Conservation (phyloP, 345 rosid species). For the Pugionium dolabratum region DNA sequence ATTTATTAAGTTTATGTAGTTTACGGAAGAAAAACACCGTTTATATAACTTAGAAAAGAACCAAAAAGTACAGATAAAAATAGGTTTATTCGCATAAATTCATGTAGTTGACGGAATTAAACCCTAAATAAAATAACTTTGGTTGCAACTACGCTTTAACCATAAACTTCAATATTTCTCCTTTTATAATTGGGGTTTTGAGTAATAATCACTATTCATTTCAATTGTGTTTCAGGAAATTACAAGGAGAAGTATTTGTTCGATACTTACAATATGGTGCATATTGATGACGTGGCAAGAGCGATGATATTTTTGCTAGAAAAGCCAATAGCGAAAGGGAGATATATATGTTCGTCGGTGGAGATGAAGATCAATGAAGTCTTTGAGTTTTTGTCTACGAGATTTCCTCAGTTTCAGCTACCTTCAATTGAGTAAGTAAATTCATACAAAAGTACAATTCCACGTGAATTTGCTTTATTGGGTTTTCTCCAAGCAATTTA, state of each 20-base stretch:
- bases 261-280: conserved; percentile 46
- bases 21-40: no score
- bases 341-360: conserved; percentile 55
- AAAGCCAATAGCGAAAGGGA: conserved; percentile 49
- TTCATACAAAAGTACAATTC: neutral
- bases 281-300: conserved; percentile 53
- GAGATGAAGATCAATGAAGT: conserved; percentile 43
- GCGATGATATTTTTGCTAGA: conserved; percentile 59
- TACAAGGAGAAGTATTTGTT: conserved; percentile 37
- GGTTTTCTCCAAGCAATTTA: neutral
- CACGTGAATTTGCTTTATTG: neutral
- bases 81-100: no score
- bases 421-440: conserved; percentile 51
- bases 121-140: neutral
- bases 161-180: no score
- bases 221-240: conserved; percentile 20
- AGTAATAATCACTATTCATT: conserved; percentile 1
- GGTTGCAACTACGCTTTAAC: neutral
- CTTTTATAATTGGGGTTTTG: neutral
- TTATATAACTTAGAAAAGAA: no score
- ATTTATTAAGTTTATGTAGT: no score
- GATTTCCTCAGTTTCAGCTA: conserved; percentile 47
- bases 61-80: no score
- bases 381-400: conserved; percentile 40
- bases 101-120: no score